Evolutionary conservation across 805 yeast species (phyloP), one percentile per base, ranked within the genome.

Genomic region (Isabelozyma pseudorhagii): DNA sequence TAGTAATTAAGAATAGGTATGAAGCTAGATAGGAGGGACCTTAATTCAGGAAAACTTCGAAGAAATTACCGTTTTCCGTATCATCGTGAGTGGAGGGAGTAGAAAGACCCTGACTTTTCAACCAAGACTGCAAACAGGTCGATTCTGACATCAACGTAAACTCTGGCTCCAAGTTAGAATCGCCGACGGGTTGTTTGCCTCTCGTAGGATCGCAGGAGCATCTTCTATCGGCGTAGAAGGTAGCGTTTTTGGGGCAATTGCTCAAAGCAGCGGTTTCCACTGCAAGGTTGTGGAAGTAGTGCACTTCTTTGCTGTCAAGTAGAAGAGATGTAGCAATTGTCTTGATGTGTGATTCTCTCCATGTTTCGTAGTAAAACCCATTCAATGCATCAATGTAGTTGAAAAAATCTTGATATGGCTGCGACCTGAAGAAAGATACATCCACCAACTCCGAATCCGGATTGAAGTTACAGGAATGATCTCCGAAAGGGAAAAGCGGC

Each of bases 261-360:
- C 47, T 46, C 13, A 47, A 44, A 8, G 54, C 56, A 13, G 38
- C 44, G n/a, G 36, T 29, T 11, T 29, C 43, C 3, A 54, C 56
- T 11, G 55, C 51, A 18, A 56, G 43, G 40, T 51, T 50, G 39
- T 52, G 56, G 40, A 56, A 54, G 45, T 52, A 54, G 17, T 51
- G 41, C 3, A 54, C 43, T 40, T 52, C 47, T 14, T 27, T 10
- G 13, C 39, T 13, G 6, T 49, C 46, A 15, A 55, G 53, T 15
- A 55, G 46, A 13, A 54, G 34, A n/a, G 57, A 48, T 8, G 52
- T 44, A 5, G 54, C 56, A 11, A 54, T 44, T 3, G 59, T 56
- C 42, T 52, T 56, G 17, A 56, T 41, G 4, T 42, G 45, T 8
- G 52, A 49, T 38, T 56, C 59, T 21, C 53, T 38, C 59, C 59